Evolutionary conservation across 768 basidiomycete genomes (phyloP), one percentile per base, ranked within the genome.

Genomic region (Cystobasidium tubakii): DNA sequence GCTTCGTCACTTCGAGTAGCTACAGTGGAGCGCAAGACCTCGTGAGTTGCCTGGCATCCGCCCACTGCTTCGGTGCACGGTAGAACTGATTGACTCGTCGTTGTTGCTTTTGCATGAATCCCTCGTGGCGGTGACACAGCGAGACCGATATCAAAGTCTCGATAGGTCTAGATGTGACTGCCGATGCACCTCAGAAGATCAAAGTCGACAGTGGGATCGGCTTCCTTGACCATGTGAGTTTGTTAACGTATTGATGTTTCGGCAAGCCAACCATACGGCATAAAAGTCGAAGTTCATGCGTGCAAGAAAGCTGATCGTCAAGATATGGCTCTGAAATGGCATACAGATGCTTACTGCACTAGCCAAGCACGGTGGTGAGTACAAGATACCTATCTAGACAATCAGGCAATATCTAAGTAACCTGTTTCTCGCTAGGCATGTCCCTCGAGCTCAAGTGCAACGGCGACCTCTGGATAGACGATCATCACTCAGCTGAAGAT

Each of bases 401-500:
- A n/a, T n/a, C n/a, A n/a, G n/a, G n/a, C n/a, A n/a, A n/a, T n/a
- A n/a, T n/a, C n/a, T n/a, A n/a, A n/a, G n/a, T n/a, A n/a, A n/a
- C n/a, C n/a, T n/a, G n/a, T n/a, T n/a, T n/a, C n/a, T 23, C 39
- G 7, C 36, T 70, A 23, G 92, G 92, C 73, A 90, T 96, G 87
- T 93, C 92, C 0, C 84, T 99, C 75, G 87, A 86, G 23, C 85
- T 99, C 83, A 89, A 89, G 77, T 97, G 93, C 82, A 88, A 90
- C 80, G 96, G 96, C 46, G 96, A 99, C 81, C 85, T 98, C 9
- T 91, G 89, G 87, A 96, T 98, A 74, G 96, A 99, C 82, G 96
- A 99, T 83, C 96, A 98, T 79, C 96, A 99, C 82, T 92, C 94
- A 60, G 92, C 95, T 86, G 96, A 99, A 90, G 87, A 88, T 89